These are phyloP conservation scores for Metschnikowia arizonensis DNA, from an alignment of 805 yeast species.

Conservation along the genomic window DNA sequence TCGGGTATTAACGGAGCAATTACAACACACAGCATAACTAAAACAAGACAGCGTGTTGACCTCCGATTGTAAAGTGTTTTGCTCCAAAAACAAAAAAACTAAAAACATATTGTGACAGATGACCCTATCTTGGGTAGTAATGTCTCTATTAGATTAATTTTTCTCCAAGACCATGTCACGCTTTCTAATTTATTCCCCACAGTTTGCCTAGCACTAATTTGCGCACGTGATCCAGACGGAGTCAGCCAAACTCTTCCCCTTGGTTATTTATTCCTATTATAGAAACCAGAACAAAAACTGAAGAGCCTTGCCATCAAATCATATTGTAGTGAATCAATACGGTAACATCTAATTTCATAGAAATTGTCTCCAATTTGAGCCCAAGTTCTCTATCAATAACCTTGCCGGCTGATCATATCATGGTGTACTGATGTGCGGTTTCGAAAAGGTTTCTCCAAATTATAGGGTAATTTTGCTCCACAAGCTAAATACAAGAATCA, in stretches of 20 bases:
- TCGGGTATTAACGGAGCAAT: constrained; percentile 1
- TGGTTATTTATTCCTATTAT: neutral
- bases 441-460: constrained; percentile 16
- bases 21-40: neutral
- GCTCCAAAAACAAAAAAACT: too few species aligned
- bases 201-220: constrained; percentile 4
- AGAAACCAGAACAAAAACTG: neutral
- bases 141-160: neutral
- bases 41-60: neutral
- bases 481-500: constrained; percentile 7
- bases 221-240: constrained; percentile 12
- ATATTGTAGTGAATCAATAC: neutral
- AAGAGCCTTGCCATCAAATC: neutral
- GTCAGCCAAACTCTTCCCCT: constrained; percentile 3
- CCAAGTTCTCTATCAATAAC: neutral
- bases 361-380: neutral
- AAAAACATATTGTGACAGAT: neutral
- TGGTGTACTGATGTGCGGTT: constrained; percentile 17
- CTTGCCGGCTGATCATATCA: neutral
- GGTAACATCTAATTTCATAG: neutral
- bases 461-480: constrained; percentile 10
- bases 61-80: neutral
- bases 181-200: constrained; percentile 12
- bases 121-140: neutral
- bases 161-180: neutral